A percentile compares a stretch with the other conserved stretches of the same genome.
Conservation (phyloP, 345 rosid genomes). For the Diplotaxis tenuifolia region DNA sequence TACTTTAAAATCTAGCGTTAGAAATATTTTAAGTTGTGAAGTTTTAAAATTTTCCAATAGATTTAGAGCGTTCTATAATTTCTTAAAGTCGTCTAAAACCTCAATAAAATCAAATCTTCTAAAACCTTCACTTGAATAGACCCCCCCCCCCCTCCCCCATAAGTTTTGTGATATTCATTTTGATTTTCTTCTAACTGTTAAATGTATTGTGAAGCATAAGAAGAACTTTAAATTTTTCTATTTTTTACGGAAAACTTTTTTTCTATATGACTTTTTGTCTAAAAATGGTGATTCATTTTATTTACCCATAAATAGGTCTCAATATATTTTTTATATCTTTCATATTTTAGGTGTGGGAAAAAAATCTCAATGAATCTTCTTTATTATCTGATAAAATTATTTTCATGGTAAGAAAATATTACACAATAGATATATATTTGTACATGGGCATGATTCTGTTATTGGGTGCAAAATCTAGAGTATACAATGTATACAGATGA, state of each 20-base stretch:
- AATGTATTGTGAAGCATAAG: too few relatives aligned
- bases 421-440: background rate
- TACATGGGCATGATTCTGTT: background rate
- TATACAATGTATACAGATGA: too few relatives aligned
- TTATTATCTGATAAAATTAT: background rate
- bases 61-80: too few relatives aligned
- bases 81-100: too few relatives aligned
- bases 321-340: background rate
- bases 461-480: background rate
- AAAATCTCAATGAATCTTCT: background rate
- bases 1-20: too few relatives aligned
- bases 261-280: background rate
- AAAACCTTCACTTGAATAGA: too few relatives aligned
- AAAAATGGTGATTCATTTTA: background rate
- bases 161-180: too few relatives aligned
- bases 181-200: too few relatives aligned
- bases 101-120: too few relatives aligned
- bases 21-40: too few relatives aligned
- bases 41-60: too few relatives aligned
- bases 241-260: background rate
- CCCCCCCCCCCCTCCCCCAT: too few relatives aligned
- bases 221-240: background rate
- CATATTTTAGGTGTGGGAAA: background rate
- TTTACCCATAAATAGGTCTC: background rate
- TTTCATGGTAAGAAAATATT: background rate